Base-by-base conservation (phyloP, 495 filamentous ascomycete genomes). In the Penicillium goetzii region DNA sequence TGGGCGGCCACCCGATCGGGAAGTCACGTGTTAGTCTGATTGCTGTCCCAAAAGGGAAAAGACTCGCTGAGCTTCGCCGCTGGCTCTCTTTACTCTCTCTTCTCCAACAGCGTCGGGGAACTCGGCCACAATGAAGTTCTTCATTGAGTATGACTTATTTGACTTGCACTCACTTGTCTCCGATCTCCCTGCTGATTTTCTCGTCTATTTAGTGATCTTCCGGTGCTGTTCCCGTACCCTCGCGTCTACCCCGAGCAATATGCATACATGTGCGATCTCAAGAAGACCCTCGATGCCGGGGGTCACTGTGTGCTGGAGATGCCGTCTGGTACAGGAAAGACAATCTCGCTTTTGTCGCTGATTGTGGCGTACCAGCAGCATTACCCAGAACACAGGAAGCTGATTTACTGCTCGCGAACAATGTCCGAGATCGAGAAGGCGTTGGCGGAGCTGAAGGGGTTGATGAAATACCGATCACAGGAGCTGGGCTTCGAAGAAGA, bases 291-390 rank as follows among this genome's bases (percentile, higher is more conserved):
- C 72, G 95, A 98, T 83, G 91, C 88, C 30, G 90, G 90, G 60
- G 96, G 96, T 62, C 92, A 98, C 80, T 96, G 93, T 78, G 93
- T 99, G n/a, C 80, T 99, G 71, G 95, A 99, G 79, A 99, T 99
- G 95, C 95, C 95, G 81, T 99, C 95, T 58, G 95, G 95, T n/a
- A 99, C 95, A 30, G 95, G 95, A 54, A 99, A 99, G 81, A 99
- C 95, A 0, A 90, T 99, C 23, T 97, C 95, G 2, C 83, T 99
- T 0, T 83, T 99, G 26, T 97, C 95, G 0, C 83, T 99, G 66
- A 99, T 99, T 66, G 88, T 99, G 52, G 93, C 95, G 54, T 98
- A 98, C 69, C 96, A 98, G 74, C 89, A 92, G 72, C 89, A 92
- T 71, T 93, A 92, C 62, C 89, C 92, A 5, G 91, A 95, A 72